Conservation (phyloP, 129 eudicot species). For the Mikania micrantha region DNA sequence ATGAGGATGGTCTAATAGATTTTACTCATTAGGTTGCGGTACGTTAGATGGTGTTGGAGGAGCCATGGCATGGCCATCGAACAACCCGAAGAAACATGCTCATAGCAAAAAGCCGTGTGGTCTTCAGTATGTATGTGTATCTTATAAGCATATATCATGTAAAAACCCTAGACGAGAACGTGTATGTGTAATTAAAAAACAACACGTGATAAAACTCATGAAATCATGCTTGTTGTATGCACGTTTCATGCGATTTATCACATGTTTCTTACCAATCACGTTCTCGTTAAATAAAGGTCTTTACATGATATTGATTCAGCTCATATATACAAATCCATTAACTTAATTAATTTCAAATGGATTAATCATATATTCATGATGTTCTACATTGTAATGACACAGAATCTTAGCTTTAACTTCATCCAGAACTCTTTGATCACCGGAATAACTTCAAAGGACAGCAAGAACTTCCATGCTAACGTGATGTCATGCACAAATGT, state of each 20-base stretch:
- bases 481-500: slow-evolving; percentile 31
- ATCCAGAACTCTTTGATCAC: slow-evolving; percentile 31
- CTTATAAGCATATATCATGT: neutral
- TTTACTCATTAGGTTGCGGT: slow-evolving; percentile 57
- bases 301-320: neutral
- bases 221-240: neutral
- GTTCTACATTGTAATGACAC: slow-evolving; percentile 1
- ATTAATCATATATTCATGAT: neutral
- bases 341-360: neutral
- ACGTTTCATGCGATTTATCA: neutral
- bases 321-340: neutral
- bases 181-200: too few species aligned
- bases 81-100: slow-evolving; percentile 14
- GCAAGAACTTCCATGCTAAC: slow-evolving; percentile 48
- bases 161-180: neutral
- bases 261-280: neutral
- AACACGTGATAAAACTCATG: neutral
- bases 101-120: slow-evolving; percentile 18
- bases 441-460: slow-evolving; percentile 42
- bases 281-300: neutral
- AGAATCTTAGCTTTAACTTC: slow-evolving; percentile 50
- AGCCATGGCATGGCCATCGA: slow-evolving; percentile 33
- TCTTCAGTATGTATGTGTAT: slow-evolving; percentile 33
- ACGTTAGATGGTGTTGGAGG: slow-evolving; percentile 56
- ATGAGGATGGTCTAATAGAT: too few species aligned